Evolutionary conservation across 2,329 filamentous ascomycete genomes (phyloP).

Genomic region (Parastagonospora nodorum): DNA sequence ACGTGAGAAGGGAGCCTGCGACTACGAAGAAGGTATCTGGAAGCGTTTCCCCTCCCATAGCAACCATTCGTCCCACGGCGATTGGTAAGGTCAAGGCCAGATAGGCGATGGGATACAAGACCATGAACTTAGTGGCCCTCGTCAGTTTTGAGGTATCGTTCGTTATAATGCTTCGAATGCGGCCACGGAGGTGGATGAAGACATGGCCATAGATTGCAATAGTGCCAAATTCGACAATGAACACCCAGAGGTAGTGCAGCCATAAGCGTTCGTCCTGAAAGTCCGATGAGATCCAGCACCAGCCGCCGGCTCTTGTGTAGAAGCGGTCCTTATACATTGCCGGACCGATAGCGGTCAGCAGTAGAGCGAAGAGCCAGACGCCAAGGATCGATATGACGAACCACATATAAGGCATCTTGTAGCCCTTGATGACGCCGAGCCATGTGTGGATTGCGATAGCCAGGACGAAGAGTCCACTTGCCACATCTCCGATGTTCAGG

Average conservation of each 20-base stretch:
- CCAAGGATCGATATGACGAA: constrained; percentile 52
- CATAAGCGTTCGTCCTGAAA: constrained; percentile 54
- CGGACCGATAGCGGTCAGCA: constrained; percentile 55
- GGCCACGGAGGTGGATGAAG: constrained; percentile 55
- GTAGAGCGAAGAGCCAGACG: constrained; percentile 53
- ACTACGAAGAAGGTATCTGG: constrained; percentile 63
- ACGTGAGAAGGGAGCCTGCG: constrained; percentile 62
- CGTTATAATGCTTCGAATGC: constrained; percentile 46
- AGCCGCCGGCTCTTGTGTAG: constrained; percentile 57
- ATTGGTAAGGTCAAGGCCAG: constrained; percentile 69
- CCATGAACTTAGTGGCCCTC: constrained; percentile 41
- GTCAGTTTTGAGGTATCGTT: constrained; percentile 43
- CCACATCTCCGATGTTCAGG: constrained; percentile 58
- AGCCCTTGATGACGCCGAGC: constrained; percentile 54
- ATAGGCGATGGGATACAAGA: constrained; percentile 67
- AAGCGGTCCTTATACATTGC: constrained; percentile 49
- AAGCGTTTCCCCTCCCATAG: constrained; percentile 48
- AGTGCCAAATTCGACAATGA: constrained; percentile 58
- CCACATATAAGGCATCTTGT: constrained; percentile 51
- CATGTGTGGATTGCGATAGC: constrained; percentile 62
- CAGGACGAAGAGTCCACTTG: constrained; percentile 59
- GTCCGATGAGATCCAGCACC: constrained; percentile 58
- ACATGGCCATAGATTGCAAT: constrained; percentile 55
- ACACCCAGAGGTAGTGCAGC: constrained; percentile 61
- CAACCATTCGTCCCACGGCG: constrained; percentile 52